Conservation (phyloP, 108 stramenopile genomes). For the Asterionellopsis glacialis region DNA sequence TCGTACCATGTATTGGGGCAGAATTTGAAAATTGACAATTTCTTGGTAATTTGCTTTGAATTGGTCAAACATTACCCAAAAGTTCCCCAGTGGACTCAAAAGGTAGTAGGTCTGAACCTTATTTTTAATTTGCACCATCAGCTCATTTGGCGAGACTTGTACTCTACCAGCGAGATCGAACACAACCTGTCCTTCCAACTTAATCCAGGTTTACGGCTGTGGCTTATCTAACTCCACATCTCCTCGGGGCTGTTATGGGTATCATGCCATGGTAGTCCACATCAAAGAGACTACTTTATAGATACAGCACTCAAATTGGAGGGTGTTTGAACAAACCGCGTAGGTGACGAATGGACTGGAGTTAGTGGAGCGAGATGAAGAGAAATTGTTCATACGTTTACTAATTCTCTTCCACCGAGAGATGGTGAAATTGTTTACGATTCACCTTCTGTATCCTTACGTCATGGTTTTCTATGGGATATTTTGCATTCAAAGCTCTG, state of each 20-base stretch:
- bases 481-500: conserved; percentile 2
- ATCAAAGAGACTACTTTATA: background rate
- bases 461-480: conserved; percentile 25
- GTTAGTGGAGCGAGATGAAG: conserved; percentile 29
- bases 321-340: conserved; percentile 30
- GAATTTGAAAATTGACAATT: conserved; percentile 18
- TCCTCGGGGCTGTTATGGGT: conserved; percentile 18
- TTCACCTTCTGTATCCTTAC: conserved; percentile 12
- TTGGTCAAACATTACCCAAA: conserved; percentile 6
- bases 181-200: conserved; percentile 21
- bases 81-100: background rate
- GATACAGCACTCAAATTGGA: conserved; percentile 1
- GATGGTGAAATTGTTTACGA: background rate
- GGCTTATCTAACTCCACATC: conserved; percentile 15
- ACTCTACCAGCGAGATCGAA: conserved; percentile 26
- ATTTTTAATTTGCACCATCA: conserved; percentile 3
- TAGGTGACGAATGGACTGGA: conserved; percentile 30
- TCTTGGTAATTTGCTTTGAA: conserved; percentile 22
- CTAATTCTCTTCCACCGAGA: background rate
- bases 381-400: conserved; percentile 13
- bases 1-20: conserved; percentile 33
- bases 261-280: background rate
- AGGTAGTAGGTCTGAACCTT: no score
- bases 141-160: conserved; percentile 14
- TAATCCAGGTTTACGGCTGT: conserved; percentile 27